These are phyloP conservation scores for Cladosporium austrohemisphaericum DNA, from an alignment of 2,329 filamentous ascomycete genomes.

Conservation along the genomic window DNA sequence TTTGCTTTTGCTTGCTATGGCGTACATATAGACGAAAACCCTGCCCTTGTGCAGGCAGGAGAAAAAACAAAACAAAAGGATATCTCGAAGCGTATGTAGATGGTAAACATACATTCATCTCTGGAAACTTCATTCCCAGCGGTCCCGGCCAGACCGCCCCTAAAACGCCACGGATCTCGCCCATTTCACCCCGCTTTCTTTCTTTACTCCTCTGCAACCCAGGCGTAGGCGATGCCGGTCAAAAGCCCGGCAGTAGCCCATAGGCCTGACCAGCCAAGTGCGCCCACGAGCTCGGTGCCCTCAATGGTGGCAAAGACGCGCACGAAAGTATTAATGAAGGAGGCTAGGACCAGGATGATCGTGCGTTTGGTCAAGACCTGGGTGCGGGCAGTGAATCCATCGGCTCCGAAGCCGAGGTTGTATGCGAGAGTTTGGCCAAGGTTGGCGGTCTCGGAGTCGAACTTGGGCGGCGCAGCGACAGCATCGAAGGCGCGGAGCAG, in stretches of 20 bases:
- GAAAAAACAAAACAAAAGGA: too few species aligned
- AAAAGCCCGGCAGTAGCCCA: conserved; percentile 67
- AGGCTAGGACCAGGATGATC: conserved; percentile 42
- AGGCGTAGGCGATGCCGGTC: conserved; percentile 55
- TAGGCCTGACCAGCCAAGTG: conserved; percentile 66
- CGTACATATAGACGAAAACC: too few species aligned
- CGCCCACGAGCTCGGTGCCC: conserved; percentile 67
- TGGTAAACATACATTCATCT: too few species aligned
- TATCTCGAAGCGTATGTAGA: too few species aligned
- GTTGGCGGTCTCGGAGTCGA: conserved; percentile 62
- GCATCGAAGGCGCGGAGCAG: conserved; percentile 11
- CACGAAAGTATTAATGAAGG: conserved; percentile 56
- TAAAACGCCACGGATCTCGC: neutral
- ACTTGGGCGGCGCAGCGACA: conserved; percentile 39
- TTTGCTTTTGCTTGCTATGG: too few species aligned
- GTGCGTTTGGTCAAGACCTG: conserved; percentile 56
- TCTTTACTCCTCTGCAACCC: conserved; percentile 36
- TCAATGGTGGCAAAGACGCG: conserved; percentile 64
- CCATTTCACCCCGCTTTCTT: neutral
- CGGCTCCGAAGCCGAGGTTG: conserved; percentile 57
- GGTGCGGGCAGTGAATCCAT: conserved; percentile 67
- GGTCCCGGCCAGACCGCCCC: too few species aligned
- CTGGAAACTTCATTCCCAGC: too few species aligned
- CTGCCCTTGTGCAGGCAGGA: too few species aligned
- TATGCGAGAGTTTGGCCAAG: conserved; percentile 67